phyloP scores from a whole-genome alignment of 257 asterid species.

The Prunella vulgaris region DNA sequence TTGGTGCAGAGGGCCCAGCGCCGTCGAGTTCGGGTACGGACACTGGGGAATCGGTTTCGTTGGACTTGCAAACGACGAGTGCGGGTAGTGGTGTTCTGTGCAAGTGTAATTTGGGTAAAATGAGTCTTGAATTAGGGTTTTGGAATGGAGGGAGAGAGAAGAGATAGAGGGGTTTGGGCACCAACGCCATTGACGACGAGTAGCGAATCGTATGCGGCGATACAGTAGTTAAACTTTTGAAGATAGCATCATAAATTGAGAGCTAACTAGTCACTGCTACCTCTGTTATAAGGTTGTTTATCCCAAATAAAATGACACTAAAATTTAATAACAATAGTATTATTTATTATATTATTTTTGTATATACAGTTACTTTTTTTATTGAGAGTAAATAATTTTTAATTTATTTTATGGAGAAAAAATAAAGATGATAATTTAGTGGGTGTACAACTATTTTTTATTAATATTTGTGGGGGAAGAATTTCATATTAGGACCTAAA shows the following conservation, averaged over 20 bases:
- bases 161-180: constrained; percentile 53
- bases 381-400: too few species aligned
- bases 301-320: too few species aligned
- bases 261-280: too few species aligned
- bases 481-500: too few species aligned
- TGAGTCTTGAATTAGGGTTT: constrained; percentile 19
- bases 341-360: too few species aligned
- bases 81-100: constrained; percentile 18
- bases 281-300: too few species aligned
- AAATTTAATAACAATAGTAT: too few species aligned
- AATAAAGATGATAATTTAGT: too few species aligned
- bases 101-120: constrained; percentile 23
- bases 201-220: background rate
- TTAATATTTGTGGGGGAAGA: too few species aligned
- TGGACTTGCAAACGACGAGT: constrained; percentile 43
- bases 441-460: too few species aligned
- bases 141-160: constrained; percentile 28
- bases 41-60: constrained; percentile 24
- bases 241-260: background rate
- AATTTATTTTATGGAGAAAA: too few species aligned
- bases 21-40: constrained; percentile 56
- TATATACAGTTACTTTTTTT: too few species aligned
- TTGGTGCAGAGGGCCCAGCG: constrained; percentile 69
- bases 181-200: constrained; percentile 46
- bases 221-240: background rate